Conservation (phyloP, 177 flowering plant genomes). For the Vitis hybrid region DNA sequence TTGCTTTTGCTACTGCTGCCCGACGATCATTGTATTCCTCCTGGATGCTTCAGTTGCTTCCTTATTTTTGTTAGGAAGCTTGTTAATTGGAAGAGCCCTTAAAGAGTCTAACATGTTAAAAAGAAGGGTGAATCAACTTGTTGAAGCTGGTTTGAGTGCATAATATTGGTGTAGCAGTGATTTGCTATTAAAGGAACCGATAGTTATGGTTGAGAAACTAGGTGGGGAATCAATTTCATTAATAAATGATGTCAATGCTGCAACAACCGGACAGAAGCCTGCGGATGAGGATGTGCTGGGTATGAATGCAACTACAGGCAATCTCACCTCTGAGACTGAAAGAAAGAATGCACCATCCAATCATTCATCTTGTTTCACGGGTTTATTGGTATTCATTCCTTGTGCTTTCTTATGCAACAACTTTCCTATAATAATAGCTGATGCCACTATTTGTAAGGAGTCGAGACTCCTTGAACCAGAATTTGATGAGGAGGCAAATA, state of each 20-base stretch:
- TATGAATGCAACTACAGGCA: slow-evolving; percentile 28
- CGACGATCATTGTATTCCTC: too few species aligned
- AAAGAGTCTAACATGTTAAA: too few species aligned
- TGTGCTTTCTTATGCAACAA: slow-evolving; percentile 68
- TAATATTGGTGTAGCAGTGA: too few species aligned
- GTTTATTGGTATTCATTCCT: slow-evolving; percentile 46
- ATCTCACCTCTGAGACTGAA: slow-evolving; percentile 18
- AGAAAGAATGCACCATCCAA: slow-evolving; percentile 20
- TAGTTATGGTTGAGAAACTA: slow-evolving; percentile 17
- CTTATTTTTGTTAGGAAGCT: too few species aligned
- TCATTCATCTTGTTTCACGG: slow-evolving; percentile 27
- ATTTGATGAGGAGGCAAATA: slow-evolving; percentile 37
- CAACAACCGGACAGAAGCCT: slow-evolving; percentile 36
- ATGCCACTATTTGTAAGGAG: slow-evolving; percentile 69
- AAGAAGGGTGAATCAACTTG: too few species aligned
- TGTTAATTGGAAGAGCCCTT: too few species aligned
- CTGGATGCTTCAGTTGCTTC: too few species aligned
- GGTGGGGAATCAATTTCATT: slow-evolving; percentile 63
- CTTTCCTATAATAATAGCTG: slow-evolving; percentile 84
- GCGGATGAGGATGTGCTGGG: slow-evolving; percentile 25
- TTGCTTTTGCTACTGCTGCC: too few species aligned
- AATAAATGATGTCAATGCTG: slow-evolving; percentile 49
- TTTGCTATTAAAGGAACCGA: too few species aligned
- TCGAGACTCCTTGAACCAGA: slow-evolving; percentile 72
- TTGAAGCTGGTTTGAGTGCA: too few species aligned